Conservation (phyloP, 202 grass and related monocot species). For the Elaeis oleifera region DNA sequence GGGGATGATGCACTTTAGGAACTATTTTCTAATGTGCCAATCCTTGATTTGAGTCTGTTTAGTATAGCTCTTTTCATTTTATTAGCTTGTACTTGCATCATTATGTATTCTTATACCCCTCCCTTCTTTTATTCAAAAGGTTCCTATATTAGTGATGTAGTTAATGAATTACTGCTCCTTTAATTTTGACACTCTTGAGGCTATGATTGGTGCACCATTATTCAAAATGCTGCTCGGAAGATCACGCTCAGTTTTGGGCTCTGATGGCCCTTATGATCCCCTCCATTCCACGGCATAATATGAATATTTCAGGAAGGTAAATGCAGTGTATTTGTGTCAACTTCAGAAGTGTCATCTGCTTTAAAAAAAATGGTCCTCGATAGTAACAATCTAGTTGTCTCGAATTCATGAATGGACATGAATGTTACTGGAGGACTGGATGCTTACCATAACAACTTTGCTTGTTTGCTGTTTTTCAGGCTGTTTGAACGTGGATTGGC, state of each 20-base stretch:
- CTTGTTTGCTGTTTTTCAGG: constrained; percentile 35
- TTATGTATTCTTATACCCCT: neutral
- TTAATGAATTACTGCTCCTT: constrained; percentile 9
- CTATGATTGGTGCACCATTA: constrained; percentile 23
- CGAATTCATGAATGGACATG: no score
- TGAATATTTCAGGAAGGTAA: constrained; percentile 28
- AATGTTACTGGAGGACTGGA: no score
- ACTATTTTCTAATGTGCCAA: constrained; percentile 11
- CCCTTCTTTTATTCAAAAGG: neutral
- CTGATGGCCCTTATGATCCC: constrained; percentile 8
- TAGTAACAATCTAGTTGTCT: neutral
- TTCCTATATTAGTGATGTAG: neutral
- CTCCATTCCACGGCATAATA: constrained; percentile 15
- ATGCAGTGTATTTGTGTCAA: constrained; percentile 24
- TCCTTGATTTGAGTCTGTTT: constrained; percentile 10
- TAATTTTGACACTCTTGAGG: constrained; percentile 25
- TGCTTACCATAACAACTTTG: constrained; percentile 11
- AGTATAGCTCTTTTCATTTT: neutral
- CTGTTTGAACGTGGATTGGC: constrained; percentile 90
- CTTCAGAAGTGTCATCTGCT: constrained; percentile 9
- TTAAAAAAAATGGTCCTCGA: neutral
- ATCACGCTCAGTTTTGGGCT: constrained; percentile 22
- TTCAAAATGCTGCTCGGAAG: constrained; percentile 29
- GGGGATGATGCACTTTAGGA: constrained; percentile 19
- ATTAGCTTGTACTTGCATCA: neutral